Base-by-base conservation (phyloP, 2,329 filamentous ascomycete genomes). In the Stachybotrys elegans region DNA sequence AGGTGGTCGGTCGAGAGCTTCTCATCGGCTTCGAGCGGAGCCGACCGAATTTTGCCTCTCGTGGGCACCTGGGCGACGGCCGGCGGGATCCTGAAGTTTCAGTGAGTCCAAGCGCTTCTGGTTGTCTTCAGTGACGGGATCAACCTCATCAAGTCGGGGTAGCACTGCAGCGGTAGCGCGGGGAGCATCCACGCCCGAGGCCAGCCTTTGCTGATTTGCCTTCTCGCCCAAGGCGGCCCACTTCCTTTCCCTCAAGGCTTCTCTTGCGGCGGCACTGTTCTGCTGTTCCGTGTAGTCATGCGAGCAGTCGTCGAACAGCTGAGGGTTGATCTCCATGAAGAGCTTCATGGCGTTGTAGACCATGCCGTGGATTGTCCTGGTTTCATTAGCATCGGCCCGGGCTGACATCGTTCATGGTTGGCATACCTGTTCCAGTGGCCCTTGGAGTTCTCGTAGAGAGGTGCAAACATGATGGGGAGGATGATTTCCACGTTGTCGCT, bases 311-410 rank as follows among this genome's bases (percentile, higher is more conserved):
- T 98, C 93, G 58, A 98, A 98, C 19, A 98, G 79, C 65, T 96
- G 91, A 9, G 93, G 93, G 65, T 97, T 97, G 59, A 98, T 96
- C 66, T 98, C 93, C 93, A 98, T 98, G 68, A 98, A 98, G 29
- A 98, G 79, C 66, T 98, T 98, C 93, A 98, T 97, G 45, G 93
- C 93, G 59, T 97, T 98, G 67, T 97, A 97, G 11, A 98, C 93
- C 92, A 98, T 97, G 63, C 93, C 93, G 61, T 98, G 93, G 54
- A 98, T 98, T 7, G 93, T 98, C 59, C 93, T 97, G 52, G 2
- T 40, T 9, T 13, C 20, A 50, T 73, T 57, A 74, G 67, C 43
- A 40, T 16, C 7, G 46, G 31, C n/a, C 11, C 19, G 6, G 11
- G 13, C 13, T 31, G 11, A 14, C 16, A 29, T 6, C 23, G 17